Percentiles rank a stretch among this genome's conserved stretches.
Evolutionary conservation across 2,329 filamentous ascomycete genomes (phyloP).

Genomic region (Aspergillus amoenus): DNA sequence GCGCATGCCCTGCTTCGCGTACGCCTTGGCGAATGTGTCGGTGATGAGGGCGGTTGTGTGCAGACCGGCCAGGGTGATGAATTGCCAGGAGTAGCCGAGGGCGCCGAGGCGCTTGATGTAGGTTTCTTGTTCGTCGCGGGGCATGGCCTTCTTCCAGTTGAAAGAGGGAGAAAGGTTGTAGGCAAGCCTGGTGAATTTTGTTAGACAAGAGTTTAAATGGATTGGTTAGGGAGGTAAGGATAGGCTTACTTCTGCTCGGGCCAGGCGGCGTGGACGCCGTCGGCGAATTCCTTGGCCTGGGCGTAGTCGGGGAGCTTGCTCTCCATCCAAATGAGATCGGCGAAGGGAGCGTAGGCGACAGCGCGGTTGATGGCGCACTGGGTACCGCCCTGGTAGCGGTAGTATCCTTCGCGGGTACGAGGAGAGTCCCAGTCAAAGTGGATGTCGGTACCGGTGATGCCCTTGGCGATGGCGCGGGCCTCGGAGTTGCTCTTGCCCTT

Average conservation of each 20-base stretch:
- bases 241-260: slow-evolving; percentile 85
- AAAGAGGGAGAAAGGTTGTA: slow-evolving; percentile 99
- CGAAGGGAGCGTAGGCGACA: slow-evolving; percentile 87
- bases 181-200: slow-evolving; percentile 62
- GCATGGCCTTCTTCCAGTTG: slow-evolving; percentile 99
- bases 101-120: slow-evolving; percentile 86
- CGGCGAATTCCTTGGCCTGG: slow-evolving; percentile 90
- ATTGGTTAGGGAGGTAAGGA: slow-evolving; percentile 18
- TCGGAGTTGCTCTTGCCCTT: slow-evolving; percentile 86
- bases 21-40: slow-evolving; percentile 80
- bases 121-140: slow-evolving; percentile 87
- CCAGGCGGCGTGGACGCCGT: slow-evolving; percentile 90
- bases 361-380: slow-evolving; percentile 89
- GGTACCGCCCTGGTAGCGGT: slow-evolving; percentile 86
- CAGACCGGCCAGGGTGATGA: slow-evolving; percentile 97
- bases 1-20: slow-evolving; percentile 80
- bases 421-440: slow-evolving; percentile 96
- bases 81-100: slow-evolving; percentile 99
- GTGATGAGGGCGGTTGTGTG: slow-evolving; percentile 93
- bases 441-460: slow-evolving; percentile 74
- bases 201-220: slow-evolving; percentile 14
- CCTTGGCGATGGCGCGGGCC: slow-evolving; percentile 74
- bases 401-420: slow-evolving; percentile 91
- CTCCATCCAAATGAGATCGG: slow-evolving; percentile 99
- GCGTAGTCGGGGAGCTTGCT: slow-evolving; percentile 89